Conservation (phyloP, 352 stramenopile genomes). For the Phytophthora sansomeana region DNA sequence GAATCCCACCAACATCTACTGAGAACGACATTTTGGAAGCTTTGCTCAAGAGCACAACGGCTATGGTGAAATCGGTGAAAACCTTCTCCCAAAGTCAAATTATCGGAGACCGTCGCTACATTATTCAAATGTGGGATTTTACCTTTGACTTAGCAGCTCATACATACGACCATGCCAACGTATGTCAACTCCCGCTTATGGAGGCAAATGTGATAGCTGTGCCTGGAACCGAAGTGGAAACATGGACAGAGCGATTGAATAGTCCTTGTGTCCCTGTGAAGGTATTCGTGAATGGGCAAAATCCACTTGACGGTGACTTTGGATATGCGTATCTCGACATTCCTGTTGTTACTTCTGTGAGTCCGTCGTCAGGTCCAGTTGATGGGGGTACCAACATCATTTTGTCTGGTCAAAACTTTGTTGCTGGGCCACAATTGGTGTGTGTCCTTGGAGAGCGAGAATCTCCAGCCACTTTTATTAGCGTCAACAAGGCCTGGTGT, state of each 20-base stretch:
- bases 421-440: constrained; percentile 34
- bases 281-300: constrained; percentile 41
- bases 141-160: not conserved
- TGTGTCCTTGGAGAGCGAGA: constrained; percentile 54
- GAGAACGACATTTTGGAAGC: not conserved
- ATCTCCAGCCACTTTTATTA: constrained; percentile 39
- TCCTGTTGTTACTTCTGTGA: constrained; percentile 37
- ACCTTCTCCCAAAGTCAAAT: not conserved
- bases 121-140: not conserved
- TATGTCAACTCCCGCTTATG: not conserved
- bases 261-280: constrained; percentile 34
- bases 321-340: constrained; percentile 27
- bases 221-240: constrained; percentile 36
- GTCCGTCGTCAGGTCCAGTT: constrained; percentile 33
- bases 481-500: constrained; percentile 34
- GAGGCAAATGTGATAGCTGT: constrained; percentile 20
- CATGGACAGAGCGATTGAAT: constrained; percentile 16
- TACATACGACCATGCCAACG: not conserved
- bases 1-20: not conserved
- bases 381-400: constrained; percentile 51
- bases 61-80: not conserved
- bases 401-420: constrained; percentile 42
- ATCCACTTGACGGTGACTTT: constrained; percentile 22
- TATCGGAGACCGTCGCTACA: not conserved
- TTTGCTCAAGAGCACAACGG: not conserved